Evolutionary conservation across 2,329 filamentous ascomycete genomes (phyloP).

Genomic region (Diplodia mutila): DNA sequence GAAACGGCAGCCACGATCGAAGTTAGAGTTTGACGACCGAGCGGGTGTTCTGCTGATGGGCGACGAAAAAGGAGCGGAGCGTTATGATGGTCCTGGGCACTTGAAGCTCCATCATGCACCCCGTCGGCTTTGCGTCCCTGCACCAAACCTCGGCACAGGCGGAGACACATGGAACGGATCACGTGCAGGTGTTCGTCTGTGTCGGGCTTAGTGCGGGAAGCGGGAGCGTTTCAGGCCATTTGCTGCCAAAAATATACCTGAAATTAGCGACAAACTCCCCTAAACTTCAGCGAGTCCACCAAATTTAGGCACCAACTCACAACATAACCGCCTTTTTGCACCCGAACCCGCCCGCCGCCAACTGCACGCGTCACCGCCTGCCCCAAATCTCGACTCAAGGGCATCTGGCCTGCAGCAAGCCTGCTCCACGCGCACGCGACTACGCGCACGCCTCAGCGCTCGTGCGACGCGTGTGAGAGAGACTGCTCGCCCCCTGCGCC

Average conservation of each 20-base stretch:
- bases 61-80: constrained; percentile 22
- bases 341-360: neutral
- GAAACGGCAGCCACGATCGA: constrained; percentile 8
- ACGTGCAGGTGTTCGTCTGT: neutral
- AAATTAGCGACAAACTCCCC: constrained; percentile 29
- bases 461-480: constrained; percentile 31
- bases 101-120: constrained; percentile 21
- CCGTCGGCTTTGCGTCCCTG: constrained; percentile 22
- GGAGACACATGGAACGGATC: constrained; percentile 17
- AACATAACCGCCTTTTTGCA: constrained; percentile 10
- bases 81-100: constrained; percentile 7
- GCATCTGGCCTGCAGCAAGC: constrained; percentile 25
- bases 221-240: constrained; percentile 10
- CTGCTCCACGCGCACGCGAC: constrained; percentile 27
- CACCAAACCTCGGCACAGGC: constrained; percentile 24
- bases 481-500: constrained; percentile 33
- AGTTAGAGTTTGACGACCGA: too few relatives aligned
- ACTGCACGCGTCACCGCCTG: constrained; percentile 28
- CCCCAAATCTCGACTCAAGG: constrained; percentile 28
- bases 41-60: neutral
- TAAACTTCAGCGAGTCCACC: constrained; percentile 30
- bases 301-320: constrained; percentile 32
- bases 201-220: neutral
- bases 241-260: constrained; percentile 20
- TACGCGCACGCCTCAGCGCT: constrained; percentile 4